phyloP scores from a whole-genome alignment of 192 early-diverging fungal genomes.

The Lobosporangium transversale region DNA sequence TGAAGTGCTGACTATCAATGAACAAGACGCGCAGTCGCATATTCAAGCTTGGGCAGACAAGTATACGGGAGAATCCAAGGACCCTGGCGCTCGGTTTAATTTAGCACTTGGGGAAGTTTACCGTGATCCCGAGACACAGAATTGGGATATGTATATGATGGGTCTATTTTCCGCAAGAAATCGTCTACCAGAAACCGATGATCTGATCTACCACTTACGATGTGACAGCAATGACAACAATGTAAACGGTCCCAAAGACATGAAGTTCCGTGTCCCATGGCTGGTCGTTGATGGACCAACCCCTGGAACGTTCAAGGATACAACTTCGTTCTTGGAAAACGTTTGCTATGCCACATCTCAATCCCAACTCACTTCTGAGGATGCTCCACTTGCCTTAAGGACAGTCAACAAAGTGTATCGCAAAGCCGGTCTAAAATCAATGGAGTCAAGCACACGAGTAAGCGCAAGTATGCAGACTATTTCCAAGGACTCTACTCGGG shows the following conservation, averaged over 20 bases:
- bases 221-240: background rate
- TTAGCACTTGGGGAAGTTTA: background rate
- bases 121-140: background rate
- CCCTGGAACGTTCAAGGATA: background rate
- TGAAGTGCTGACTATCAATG: slow-evolving; percentile 23
- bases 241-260: background rate
- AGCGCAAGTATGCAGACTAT: no score
- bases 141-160: background rate
- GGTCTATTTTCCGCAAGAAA: background rate
- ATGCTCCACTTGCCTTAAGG: background rate
- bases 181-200: background rate
- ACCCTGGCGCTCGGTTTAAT: slow-evolving; percentile 40
- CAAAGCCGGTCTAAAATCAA: no score
- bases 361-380: background rate
- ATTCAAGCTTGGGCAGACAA: slow-evolving; percentile 22
- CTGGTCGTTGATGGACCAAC: background rate
- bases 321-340: slow-evolving; percentile 1
- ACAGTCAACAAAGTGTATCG: no score
- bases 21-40: slow-evolving; percentile 5
- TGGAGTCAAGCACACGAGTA: no score
- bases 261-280: background rate
- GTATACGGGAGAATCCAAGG: slow-evolving; percentile 14
- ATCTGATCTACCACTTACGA: slow-evolving; percentile 5
- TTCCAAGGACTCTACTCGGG: no score
- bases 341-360: slow-evolving; percentile 5